phyloP scores from a whole-genome alignment of 2,329 filamentous ascomycete genomes.

The Colletotrichum gloeosporioides region DNA sequence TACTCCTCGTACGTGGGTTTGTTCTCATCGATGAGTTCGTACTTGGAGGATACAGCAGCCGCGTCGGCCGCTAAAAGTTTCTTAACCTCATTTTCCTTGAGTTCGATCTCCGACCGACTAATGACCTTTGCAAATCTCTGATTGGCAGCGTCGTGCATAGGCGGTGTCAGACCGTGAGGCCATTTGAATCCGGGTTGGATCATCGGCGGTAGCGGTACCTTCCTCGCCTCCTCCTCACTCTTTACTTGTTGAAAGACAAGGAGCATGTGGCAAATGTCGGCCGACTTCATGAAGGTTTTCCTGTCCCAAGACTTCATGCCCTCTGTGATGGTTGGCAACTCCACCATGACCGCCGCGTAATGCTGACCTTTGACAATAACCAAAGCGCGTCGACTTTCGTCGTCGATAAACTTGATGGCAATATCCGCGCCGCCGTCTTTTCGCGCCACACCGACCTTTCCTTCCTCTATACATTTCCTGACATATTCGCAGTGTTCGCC shows the following conservation, averaged over 20 bases:
- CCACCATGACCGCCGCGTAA: constrained; percentile 81
- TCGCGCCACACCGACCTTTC: constrained; percentile 72
- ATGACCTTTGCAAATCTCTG: constrained; percentile 84
- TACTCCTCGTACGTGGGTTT: constrained; percentile 51
- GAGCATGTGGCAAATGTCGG: constrained; percentile 89
- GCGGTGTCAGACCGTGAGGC: constrained; percentile 86
- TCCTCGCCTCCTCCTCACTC: constrained; percentile 69
- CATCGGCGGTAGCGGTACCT: constrained; percentile 72
- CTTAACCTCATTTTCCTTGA: constrained; percentile 81
- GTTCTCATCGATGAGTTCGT: constrained; percentile 67
- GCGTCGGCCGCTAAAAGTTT: constrained; percentile 74
- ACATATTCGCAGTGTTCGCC: constrained; percentile 88
- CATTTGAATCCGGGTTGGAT: constrained; percentile 75
- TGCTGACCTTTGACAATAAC: constrained; percentile 71
- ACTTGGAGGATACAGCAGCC: constrained; percentile 62
- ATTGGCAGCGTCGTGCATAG: constrained; percentile 84
- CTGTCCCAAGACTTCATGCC: constrained; percentile 94
- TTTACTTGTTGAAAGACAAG: constrained; percentile 74
- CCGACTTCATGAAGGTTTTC: constrained; percentile 86
- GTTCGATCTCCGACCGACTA: constrained; percentile 82
- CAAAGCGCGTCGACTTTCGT: constrained; percentile 75
- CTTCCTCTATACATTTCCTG: constrained; percentile 75
- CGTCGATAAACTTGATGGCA: constrained; percentile 78
- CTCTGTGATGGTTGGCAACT: constrained; percentile 86
- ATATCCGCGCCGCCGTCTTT: constrained; percentile 77